These are phyloP conservation scores for Metschnikowia matae DNA, from an alignment of 805 yeast species.

Conservation along the genomic window DNA sequence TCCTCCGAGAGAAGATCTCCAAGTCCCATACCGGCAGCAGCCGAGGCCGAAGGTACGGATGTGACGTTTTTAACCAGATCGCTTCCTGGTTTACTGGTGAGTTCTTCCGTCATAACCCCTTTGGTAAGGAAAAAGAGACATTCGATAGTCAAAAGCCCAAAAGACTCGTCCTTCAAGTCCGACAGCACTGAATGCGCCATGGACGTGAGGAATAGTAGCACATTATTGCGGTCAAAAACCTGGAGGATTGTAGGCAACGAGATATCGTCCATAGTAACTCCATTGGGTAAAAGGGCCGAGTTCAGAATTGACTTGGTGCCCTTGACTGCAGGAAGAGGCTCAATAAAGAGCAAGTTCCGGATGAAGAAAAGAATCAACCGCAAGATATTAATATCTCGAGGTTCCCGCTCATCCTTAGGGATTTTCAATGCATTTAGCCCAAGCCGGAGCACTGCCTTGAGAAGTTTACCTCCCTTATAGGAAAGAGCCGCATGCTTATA, in stretches of 20 bases:
- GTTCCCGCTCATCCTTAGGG: conserved; percentile 52
- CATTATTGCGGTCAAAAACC: conserved; percentile 66
- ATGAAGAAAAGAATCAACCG: conserved; percentile 69
- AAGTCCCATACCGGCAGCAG: conserved; percentile 40
- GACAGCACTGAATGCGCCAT: conserved; percentile 59
- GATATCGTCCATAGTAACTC: conserved; percentile 62
- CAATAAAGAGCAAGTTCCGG: conserved; percentile 74
- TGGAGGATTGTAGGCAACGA: conserved; percentile 53
- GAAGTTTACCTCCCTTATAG: conserved; percentile 54
- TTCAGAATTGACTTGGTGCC: conserved; percentile 37
- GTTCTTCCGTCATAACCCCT: conserved; percentile 35
- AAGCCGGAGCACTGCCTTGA: conserved; percentile 66
- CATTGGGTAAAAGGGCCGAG: conserved; percentile 49
- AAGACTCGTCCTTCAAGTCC: conserved; percentile 58
- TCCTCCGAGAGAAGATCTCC: conserved; percentile 59
- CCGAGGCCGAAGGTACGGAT: conserved; percentile 18
- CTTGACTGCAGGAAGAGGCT: conserved; percentile 58
- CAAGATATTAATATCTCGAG: conserved; percentile 68
- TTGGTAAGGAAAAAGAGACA: conserved; percentile 59
- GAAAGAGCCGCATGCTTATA: conserved; percentile 69
- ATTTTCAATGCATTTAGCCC: conserved; percentile 58
- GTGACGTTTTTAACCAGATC: conserved; percentile 2
- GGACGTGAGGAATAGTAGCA: conserved; percentile 67
- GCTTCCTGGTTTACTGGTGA: conserved; percentile 2
- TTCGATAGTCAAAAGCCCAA: conserved; percentile 66